Evolutionary conservation across 495 filamentous ascomycete species (phyloP), one percentile per base, ranked within the genome.

Genomic region (Penicillium arizonense): DNA sequence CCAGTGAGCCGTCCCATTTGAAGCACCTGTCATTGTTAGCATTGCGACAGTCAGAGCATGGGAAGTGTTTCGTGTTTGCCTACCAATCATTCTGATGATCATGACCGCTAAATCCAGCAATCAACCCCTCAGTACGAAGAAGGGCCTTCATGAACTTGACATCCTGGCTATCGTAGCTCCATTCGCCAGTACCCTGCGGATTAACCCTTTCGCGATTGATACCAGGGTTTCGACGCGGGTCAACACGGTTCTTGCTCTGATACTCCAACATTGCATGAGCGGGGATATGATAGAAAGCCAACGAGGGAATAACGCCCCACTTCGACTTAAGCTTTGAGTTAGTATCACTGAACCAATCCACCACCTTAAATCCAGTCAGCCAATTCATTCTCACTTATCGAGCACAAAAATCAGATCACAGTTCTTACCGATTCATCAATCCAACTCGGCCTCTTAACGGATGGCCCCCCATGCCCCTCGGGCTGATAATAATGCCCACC

Each of bases 271-370:
- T 82, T 0, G 85, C 84, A 44, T 78, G 75, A 3, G 75, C 72
- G 3, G 87, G 88, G 48, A 90, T 90, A 58, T 90, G 88, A 10
- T 86, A 85, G 62, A 91, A 91, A 0, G 80, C 86, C 2, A 91
- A 57, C 12, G 82, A 84, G 0, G 87, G 88, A 18, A 90, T 75
- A 12, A 55, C 52, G 2, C 69, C 64, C 35, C 80, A 77, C 52
- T 69, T 55, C 4, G 44, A 49, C 3, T 57, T 59, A 10, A 90
- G 63, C 12, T 67, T 53, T 26, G 62, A 53, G 45, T 77, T 77
- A 10, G 78, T 79, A 5, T 68, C 12, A 0, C 44, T 61, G 64
- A 88, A 90, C 87, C 88, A 91, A 1, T 72, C 45, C 0, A 83
- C 80, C 0, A 85, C 84, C 43, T 69, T 26, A 26, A 4, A n/a